phyloP scores from a whole-genome alignment of 139 green algal species.

The Limnomonas spitsbergensis region DNA sequence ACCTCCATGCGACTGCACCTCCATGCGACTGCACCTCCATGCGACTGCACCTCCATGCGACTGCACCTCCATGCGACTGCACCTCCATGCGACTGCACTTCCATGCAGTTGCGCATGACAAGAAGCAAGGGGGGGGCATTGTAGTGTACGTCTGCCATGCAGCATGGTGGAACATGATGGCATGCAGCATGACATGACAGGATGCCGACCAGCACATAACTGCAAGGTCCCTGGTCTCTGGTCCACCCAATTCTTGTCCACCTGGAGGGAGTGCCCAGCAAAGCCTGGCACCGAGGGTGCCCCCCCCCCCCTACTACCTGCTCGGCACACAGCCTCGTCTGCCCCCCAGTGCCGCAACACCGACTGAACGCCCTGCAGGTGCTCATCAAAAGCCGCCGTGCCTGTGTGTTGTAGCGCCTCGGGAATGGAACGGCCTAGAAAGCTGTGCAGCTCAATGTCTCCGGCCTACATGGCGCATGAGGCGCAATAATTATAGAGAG shows the following conservation, averaged over 20 bases:
- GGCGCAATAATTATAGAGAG: too few relatives aligned
- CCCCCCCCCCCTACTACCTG: neutral
- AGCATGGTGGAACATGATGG: neutral
- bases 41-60: too few relatives aligned
- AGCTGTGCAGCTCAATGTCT: neutral
- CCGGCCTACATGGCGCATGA: neutral
- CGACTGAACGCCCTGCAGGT: neutral
- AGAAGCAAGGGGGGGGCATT: too few relatives aligned
- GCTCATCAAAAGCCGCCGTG: conserved; percentile 4
- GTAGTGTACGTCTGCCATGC: neutral
- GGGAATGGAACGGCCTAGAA: neutral
- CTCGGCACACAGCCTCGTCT: neutral
- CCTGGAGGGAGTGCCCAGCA: neutral
- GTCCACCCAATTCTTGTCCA: neutral
- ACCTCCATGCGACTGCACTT: too few relatives aligned
- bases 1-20: too few relatives aligned
- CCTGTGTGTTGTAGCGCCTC: conserved; percentile 10
- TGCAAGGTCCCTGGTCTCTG: neutral
- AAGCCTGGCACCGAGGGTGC: neutral
- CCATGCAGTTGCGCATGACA: too few relatives aligned
- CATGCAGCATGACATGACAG: neutral
- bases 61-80: too few relatives aligned
- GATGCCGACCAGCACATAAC: neutral
- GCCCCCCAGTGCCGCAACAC: conserved; percentile 2
- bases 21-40: too few relatives aligned